These are phyloP conservation scores for Oropetium thomaeum DNA, from an alignment of 176 grass and related monocot genomes.

Conservation along the genomic window DNA sequence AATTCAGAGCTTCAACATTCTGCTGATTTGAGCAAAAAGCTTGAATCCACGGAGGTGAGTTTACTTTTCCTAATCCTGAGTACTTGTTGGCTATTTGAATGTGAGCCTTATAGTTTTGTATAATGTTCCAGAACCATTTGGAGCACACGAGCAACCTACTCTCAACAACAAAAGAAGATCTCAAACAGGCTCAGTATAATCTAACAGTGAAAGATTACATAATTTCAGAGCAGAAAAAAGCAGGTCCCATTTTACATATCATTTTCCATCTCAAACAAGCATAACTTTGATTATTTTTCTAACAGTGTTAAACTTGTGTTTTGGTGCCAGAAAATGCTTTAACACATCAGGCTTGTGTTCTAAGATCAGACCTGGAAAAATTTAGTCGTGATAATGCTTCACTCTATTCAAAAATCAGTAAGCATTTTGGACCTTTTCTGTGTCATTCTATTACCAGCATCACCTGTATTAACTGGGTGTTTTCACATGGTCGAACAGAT, in stretches of 20 bases:
- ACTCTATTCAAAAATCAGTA: conserved; percentile 89
- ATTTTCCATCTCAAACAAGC: neutral
- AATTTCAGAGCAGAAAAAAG: conserved; percentile 92
- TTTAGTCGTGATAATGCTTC: conserved; percentile 74
- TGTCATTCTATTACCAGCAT: neutral
- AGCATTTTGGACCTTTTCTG: neutral
- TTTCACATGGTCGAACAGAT: conserved; percentile 42
- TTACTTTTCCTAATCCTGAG: neutral
- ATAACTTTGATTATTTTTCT: neutral
- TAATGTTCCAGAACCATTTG: conserved; percentile 71
- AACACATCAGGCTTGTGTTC: conserved; percentile 84
- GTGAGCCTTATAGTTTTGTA: conserved; percentile 3
- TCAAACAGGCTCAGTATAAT: conserved; percentile 81
- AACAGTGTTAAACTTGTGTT: conserved; percentile 5
- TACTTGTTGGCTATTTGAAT: conserved; percentile 1
- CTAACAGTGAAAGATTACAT: conserved; percentile 87
- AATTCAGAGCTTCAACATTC: conserved; percentile 67
- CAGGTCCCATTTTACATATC: conserved; percentile 41
- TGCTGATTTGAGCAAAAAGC: conserved; percentile 63
- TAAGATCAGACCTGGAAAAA: conserved; percentile 87
- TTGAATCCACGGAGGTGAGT: conserved; percentile 72
- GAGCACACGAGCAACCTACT: conserved; percentile 82
- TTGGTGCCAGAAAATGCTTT: conserved; percentile 85
- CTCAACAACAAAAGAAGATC: conserved; percentile 67
- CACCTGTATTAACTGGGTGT: neutral